These are phyloP conservation scores for Trichoderma pleuroti DNA, from an alignment of 2,329 filamentous ascomycete species.

Conservation along the genomic window DNA sequence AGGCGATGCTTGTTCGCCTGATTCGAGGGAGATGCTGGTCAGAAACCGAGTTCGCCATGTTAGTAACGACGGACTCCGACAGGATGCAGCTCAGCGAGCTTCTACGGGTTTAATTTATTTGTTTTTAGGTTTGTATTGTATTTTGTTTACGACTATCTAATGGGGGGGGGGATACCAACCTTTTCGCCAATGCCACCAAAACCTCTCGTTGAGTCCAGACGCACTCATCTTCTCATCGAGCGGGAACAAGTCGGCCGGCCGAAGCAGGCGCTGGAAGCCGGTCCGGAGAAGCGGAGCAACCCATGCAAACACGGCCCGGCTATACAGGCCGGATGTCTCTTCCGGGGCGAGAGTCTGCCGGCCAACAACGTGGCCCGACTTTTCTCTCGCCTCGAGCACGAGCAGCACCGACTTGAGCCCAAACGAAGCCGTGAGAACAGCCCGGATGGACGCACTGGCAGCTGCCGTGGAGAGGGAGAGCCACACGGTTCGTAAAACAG, in stretches of 20 bases:
- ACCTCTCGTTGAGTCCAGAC: constrained; percentile 29
- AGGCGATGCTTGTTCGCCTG: constrained; percentile 2
- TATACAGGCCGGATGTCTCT: constrained; percentile 38
- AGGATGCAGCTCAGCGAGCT: neutral
- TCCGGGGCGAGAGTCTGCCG: constrained; percentile 34
- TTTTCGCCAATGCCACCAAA: constrained; percentile 32
- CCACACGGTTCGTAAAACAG: constrained; percentile 31
- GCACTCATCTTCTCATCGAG: constrained; percentile 35
- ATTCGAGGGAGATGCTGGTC: neutral
- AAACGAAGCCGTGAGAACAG: constrained; percentile 33
- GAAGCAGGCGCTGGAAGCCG: constrained; percentile 36
- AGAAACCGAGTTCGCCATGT: neutral
- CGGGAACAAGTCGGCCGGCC: constrained; percentile 33
- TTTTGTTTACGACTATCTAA: constrained; percentile 12
- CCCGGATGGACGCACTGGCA: constrained; percentile 27
- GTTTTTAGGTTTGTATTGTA: neutral
- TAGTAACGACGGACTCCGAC: constrained; percentile 5
- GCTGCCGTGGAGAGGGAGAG: constrained; percentile 21
- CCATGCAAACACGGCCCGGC: constrained; percentile 39
- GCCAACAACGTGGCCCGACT: constrained; percentile 33
- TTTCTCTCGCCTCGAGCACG: constrained; percentile 39
- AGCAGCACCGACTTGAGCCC: constrained; percentile 35
- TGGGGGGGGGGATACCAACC: constrained; percentile 20
- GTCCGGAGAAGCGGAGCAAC: constrained; percentile 35
- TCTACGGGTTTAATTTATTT: neutral